Percentiles rank a stretch among this genome's conserved stretches.
phyloP scores from a whole-genome alignment of 306 rosid genomes.

The Coriaria nepalensis region DNA sequence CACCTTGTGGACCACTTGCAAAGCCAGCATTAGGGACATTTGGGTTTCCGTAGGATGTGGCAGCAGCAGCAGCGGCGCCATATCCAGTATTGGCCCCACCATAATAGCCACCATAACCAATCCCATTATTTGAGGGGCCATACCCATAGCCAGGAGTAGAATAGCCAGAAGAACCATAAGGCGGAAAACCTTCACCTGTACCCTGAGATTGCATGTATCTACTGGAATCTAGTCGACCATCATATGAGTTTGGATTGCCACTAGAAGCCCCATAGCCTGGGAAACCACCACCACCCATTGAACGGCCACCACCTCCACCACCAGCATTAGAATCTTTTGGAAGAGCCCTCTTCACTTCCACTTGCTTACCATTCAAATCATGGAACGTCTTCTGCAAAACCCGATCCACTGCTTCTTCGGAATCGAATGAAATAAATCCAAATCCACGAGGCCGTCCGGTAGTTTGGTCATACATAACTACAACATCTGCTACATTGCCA shows the following conservation, averaged over 20 bases:
- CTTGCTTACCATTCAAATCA: slow-evolving; percentile 94
- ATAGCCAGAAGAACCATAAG: slow-evolving; percentile 84
- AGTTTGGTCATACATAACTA: slow-evolving; percentile 94
- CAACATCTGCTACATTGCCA: slow-evolving; percentile 89
- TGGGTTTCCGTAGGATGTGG: slow-evolving; percentile 66
- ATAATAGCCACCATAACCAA: slow-evolving; percentile 75
- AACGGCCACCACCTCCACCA: slow-evolving; percentile 72
- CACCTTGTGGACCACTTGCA: slow-evolving; percentile 79
- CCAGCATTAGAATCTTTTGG: slow-evolving; percentile 98
- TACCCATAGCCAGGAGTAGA: slow-evolving; percentile 74
- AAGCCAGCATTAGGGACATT: slow-evolving; percentile 73
- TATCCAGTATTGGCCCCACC: slow-evolving; percentile 69
- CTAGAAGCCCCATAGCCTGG: slow-evolving; percentile 82
- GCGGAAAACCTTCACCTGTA: slow-evolving; percentile 69
- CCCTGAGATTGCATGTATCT: slow-evolving; percentile 88
- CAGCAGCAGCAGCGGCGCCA: slow-evolving; percentile 75
- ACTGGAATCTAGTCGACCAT: slow-evolving; percentile 77
- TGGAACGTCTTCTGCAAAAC: slow-evolving; percentile 93
- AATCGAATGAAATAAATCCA: slow-evolving; percentile 89
- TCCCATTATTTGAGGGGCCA: slow-evolving; percentile 82
- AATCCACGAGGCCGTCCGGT: slow-evolving; percentile 97
- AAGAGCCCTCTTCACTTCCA: slow-evolving; percentile 98
- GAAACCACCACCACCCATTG: slow-evolving; percentile 72
- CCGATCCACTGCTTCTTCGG: slow-evolving; percentile 92
- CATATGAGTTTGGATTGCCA: slow-evolving; percentile 74